Conservation (phyloP, 257 asterid species). For the Solanum sejunctum region DNA sequence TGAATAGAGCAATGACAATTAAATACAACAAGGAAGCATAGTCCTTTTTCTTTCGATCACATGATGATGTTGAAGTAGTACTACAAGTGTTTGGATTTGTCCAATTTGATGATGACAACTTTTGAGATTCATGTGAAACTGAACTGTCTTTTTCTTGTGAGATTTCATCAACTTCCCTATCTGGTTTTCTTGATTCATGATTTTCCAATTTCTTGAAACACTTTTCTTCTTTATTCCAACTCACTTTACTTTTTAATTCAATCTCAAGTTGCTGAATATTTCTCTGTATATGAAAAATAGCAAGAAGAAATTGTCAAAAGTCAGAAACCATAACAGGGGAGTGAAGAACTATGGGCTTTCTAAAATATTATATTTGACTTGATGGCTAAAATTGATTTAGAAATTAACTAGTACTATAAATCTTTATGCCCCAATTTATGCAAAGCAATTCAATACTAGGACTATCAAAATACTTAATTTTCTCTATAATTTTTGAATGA, state of each 20-base stretch:
- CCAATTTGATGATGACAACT: not conserved
- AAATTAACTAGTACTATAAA: not conserved
- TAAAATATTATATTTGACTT: not conserved
- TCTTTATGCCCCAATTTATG: not conserved
- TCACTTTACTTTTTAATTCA: not conserved
- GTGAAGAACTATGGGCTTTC: not conserved
- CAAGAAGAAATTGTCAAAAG: not conserved
- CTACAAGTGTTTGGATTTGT: not conserved
- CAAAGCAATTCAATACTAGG: not conserved
- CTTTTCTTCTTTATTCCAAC: not conserved
- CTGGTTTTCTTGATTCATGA: not conserved
- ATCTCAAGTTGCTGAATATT: not conserved
- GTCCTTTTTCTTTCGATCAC: not conserved
- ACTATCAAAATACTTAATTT: not conserved
- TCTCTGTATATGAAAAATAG: not conserved
- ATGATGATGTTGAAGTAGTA: not conserved
- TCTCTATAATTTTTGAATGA: not conserved
- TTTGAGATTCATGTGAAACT: not conserved
- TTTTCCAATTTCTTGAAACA: not conserved
- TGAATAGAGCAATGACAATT: conserved; percentile 7
- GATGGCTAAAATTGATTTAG: not conserved
- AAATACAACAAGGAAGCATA: conserved; percentile 3
- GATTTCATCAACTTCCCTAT: not conserved
- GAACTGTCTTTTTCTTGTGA: not conserved
- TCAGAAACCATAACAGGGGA: not conserved